These are phyloP conservation scores for Pichia nanzhaoensis DNA, from an alignment of 805 yeast genomes.

Conservation along the genomic window DNA sequence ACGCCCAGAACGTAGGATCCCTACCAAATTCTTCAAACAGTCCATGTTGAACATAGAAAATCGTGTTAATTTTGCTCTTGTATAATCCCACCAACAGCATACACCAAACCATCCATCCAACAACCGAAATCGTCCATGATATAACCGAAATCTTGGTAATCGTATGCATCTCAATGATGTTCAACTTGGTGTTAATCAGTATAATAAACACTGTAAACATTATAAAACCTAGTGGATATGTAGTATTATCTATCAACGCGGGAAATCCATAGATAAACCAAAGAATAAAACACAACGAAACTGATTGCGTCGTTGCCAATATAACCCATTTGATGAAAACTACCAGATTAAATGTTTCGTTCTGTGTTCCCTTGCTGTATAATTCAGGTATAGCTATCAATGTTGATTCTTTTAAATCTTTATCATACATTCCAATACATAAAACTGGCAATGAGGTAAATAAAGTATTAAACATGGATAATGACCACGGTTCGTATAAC, in stretches of 20 bases:
- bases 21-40: conserved; percentile 65
- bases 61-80: conserved; percentile 42
- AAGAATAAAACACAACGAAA: conserved; percentile 60
- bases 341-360: conserved; percentile 63
- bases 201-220: conserved; percentile 66
- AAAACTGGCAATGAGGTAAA: conserved; percentile 91
- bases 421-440: conserved; percentile 92
- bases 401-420: conserved; percentile 83
- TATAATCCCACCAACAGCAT: conserved; percentile 68
- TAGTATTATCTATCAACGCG: conserved; percentile 63
- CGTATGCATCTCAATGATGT: conserved; percentile 73
- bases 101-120: conserved; percentile 87
- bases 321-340: conserved; percentile 75
- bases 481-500: conserved; percentile 90
- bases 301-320: conserved; percentile 66
- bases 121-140: conserved; percentile 61
- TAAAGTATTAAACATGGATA: conserved; percentile 93
- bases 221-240: conserved; percentile 77
- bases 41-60: conserved; percentile 68
- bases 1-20: conserved; percentile 85
- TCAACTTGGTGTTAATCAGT: conserved; percentile 71
- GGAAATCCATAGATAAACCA: conserved; percentile 65
- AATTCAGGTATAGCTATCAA: conserved; percentile 87
- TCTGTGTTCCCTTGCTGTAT: conserved; percentile 68
- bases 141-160: conserved; percentile 62